Base-by-base conservation (phyloP, 768 basidiomycete species). In the Hortiboletus campestris region DNA sequence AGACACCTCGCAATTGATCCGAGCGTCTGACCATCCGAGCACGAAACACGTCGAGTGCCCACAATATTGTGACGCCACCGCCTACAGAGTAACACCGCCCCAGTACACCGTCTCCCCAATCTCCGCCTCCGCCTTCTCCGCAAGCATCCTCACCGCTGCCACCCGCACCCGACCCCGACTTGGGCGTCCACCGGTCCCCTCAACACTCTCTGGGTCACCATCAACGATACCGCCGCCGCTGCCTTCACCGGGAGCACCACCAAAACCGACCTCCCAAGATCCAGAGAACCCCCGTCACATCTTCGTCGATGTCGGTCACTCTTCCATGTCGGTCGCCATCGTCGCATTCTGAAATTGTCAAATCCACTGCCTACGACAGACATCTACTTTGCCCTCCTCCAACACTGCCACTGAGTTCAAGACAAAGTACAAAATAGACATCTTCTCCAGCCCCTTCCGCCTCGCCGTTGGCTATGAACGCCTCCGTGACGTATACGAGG, bases 221-320 rank as follows among this genome's bases (percentile, higher is more conserved):
- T n/a, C n/a, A n/a, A 98, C 78, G 97, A 98, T 72, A 87, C 89
- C 53, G 98, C 96, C 59, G 97, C 96, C 50, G 83, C 89, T 54
- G 97, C 97, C 39, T 88, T 99, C 71, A 94, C 91, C 49, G 98
- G 96, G 76, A 96, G 97, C 63, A 98, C 98, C 81, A 99, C 96
- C 61, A 99, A 99, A 76, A 85, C 89, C 25, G 97, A 99, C 72
- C 86, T 98, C 42, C 96, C 97, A 20, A n/a, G 85, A 88, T 13
- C 71, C 85, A 34, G 94, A 95, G 58, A 78, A 76, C 60, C 88
- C 95, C 0, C 83, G 88, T 35, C 82, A 97, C 72, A 86, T 99
- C 60, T 98, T 99, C 67, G 84, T 98, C 65, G 97, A 99, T 65
- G 84, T 95, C 55, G 97, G 97, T 48, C 96, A 98, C 79, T 91